Evolutionary conservation across 768 basidiomycete genomes (phyloP).

Genomic region (Pleurotus giganteus): DNA sequence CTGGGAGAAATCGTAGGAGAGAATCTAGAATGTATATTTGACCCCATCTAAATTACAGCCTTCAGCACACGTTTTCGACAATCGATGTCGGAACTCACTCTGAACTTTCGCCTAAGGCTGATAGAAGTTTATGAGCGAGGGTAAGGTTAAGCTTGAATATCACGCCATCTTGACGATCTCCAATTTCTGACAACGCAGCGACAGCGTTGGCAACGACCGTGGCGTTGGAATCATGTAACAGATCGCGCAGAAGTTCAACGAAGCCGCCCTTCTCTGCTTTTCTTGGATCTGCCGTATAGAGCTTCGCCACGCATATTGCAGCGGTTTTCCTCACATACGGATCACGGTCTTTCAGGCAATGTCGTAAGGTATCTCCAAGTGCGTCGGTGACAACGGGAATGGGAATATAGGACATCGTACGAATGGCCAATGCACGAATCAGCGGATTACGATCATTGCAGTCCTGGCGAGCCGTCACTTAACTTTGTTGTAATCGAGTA

Average conservation of each 20-base stretch:
- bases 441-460: slow-evolving; percentile 95
- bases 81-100: slow-evolving; percentile 62
- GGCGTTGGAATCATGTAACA: slow-evolving; percentile 91
- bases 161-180: slow-evolving; percentile 92
- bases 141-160: slow-evolving; percentile 86
- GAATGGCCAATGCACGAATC: slow-evolving; percentile 93
- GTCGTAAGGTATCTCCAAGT: slow-evolving; percentile 85
- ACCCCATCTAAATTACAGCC: slow-evolving; percentile 73
- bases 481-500: slow-evolving; percentile 15
- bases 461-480: slow-evolving; percentile 52
- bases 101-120: slow-evolving; percentile 92
- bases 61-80: slow-evolving; percentile 5
- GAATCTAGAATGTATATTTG: slow-evolving; percentile 98
- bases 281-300: slow-evolving; percentile 85
- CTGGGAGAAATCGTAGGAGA: slow-evolving; percentile 90
- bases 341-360: slow-evolving; percentile 90
- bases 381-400: slow-evolving; percentile 85
- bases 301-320: slow-evolving; percentile 95
- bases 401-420: slow-evolving; percentile 99
- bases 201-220: slow-evolving; percentile 98
- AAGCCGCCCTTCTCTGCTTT: slow-evolving; percentile 89
- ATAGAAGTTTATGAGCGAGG: slow-evolving; percentile 85
- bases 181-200: slow-evolving; percentile 94
- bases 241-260: slow-evolving; percentile 85
- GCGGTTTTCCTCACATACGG: slow-evolving; percentile 99